A percentile compares a stretch with the other conserved stretches of the same genome.
These are phyloP conservation scores for Annulohypoxylon moriforme DNA, from an alignment of 495 filamentous ascomycete genomes.

Conservation along the genomic window DNA sequence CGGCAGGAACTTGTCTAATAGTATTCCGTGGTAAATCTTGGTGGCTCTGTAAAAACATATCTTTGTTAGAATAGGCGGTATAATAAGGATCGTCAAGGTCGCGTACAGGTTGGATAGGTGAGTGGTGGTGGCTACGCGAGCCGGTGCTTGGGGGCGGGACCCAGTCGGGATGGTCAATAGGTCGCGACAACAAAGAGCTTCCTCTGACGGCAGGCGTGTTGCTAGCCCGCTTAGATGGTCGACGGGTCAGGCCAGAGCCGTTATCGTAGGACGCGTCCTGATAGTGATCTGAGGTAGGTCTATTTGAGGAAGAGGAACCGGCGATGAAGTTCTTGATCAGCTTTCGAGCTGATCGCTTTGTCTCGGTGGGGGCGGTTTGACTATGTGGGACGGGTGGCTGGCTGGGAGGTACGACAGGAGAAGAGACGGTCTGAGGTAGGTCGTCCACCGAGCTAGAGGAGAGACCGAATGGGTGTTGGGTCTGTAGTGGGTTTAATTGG, in stretches of 20 bases:
- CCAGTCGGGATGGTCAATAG: slow-evolving; percentile 57
- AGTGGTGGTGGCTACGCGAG: slow-evolving; percentile 51
- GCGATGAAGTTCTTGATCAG: slow-evolving; percentile 60
- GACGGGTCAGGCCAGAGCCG: slow-evolving; percentile 54
- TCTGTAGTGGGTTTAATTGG: slow-evolving; percentile 48
- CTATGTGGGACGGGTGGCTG: slow-evolving; percentile 49
- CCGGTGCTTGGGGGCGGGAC: slow-evolving; percentile 52
- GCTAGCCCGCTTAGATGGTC: slow-evolving; percentile 62
- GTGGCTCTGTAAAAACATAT: slow-evolving; percentile 53
- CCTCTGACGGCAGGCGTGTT: slow-evolving; percentile 47
- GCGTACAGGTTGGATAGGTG: slow-evolving; percentile 58
- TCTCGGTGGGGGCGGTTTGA: slow-evolving; percentile 52
- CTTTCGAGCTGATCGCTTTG: slow-evolving; percentile 57
- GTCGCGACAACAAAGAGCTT: slow-evolving; percentile 38
- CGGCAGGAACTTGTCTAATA: slow-evolving; percentile 54
- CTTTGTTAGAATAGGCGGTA: slow-evolving; percentile 52
- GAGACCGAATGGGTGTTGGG: slow-evolving; percentile 39
- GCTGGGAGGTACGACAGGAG: slow-evolving; percentile 41
- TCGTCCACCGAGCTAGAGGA: slow-evolving; percentile 55
- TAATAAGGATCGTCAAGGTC: slow-evolving; percentile 54
- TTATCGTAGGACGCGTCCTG: slow-evolving; percentile 57
- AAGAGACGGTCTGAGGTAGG: slow-evolving; percentile 50
- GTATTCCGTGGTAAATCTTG: slow-evolving; percentile 53
- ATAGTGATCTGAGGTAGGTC: slow-evolving; percentile 50
- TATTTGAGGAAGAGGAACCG: slow-evolving; percentile 52